phyloP scores from a whole-genome alignment of 164 flowering plant genomes.

The Berberis vulgaris region DNA sequence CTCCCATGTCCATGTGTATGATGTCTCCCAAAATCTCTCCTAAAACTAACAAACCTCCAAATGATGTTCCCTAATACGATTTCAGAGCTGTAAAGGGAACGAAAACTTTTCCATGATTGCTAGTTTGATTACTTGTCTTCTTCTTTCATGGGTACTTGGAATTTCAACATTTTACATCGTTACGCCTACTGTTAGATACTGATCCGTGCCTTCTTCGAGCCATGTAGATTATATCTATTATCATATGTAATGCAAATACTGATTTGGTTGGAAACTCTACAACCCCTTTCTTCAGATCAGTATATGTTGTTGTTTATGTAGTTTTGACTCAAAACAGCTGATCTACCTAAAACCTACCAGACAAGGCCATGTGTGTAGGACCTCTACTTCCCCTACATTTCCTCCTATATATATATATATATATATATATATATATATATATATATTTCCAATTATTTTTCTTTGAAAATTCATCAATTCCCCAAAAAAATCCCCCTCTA shows the following conservation, averaged over 20 bases:
- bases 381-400: slow-evolving; percentile 39
- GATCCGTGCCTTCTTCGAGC: no score
- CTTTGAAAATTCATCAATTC: slow-evolving; percentile 18
- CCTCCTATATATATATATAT: slow-evolving; percentile 10
- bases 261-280: no score
- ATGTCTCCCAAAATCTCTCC: slow-evolving; percentile 10
- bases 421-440: neutral
- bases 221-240: neutral
- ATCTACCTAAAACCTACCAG: slow-evolving; percentile 27
- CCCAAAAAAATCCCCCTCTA: slow-evolving; percentile 19
- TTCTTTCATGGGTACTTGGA: slow-evolving; percentile 6
- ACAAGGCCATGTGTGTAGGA: slow-evolving; percentile 55
- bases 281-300: no score
- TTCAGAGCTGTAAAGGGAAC: slow-evolving; percentile 4
- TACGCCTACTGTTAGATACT: no score
- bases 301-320: neutral
- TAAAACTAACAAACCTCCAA: neutral
- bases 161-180: neutral
- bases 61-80: slow-evolving; percentile 2
- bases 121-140: slow-evolving; percentile 6
- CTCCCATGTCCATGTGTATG: slow-evolving; percentile 7
- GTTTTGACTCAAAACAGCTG: slow-evolving; percentile 25
- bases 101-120: slow-evolving; percentile 16
- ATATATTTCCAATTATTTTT: slow-evolving; percentile 4
- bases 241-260: no score